Evolutionary conservation across 176 grass and related monocot genomes (phyloP), one percentile per base, ranked within the genome.

Genomic region (Tillandsia fasciculata): DNA sequence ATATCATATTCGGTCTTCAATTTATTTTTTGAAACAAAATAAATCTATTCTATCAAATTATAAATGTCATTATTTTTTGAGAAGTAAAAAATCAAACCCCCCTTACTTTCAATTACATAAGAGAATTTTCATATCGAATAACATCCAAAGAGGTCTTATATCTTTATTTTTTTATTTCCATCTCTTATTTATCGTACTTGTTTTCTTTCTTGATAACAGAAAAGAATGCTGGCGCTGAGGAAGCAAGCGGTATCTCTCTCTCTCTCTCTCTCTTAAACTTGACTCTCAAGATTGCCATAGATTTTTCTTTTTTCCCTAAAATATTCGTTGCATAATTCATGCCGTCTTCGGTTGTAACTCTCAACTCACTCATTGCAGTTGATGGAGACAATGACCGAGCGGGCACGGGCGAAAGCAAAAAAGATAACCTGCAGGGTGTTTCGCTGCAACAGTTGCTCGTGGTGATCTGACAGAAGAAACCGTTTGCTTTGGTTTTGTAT

Each of bases 231-330:
- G 15, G 7, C 77, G 20, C 51, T 73, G 15, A 83, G 78, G 79
- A 88, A 85, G 66, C 76, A 92, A 67, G 87, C 78, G 89, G 94
- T 97, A 87, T 9, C 42, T 47, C 42, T 47, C 13, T 20, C n/a
- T n/a, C n/a, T n/a, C n/a, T n/a, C n/a, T n/a, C 20, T 1, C 13
- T 28, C 71, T 24, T 22, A 11, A 67, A 50, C 11, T 47, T 69
- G 24, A 18, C 17, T 65, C 50, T 70, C 9, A 78, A 12, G 26
- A 28, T 68, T 22, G 66, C n/a, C 4, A n/a, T 24, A 42, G 5
- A 48, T 26, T 63, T 1, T 57, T 50, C 49, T 61, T 49, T 1
- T 56, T 56, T n/a, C n/a, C 7, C 9, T 18, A 7, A 7, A 61
- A 61, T 7, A 14, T 11, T 1, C 14, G 17, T 18, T 18, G 2